Percentiles rank a stretch among this genome's conserved stretches.
Evolutionary conservation across 73 alveolate genomes (phyloP).

Genomic region (Diophrys appendiculata): DNA sequence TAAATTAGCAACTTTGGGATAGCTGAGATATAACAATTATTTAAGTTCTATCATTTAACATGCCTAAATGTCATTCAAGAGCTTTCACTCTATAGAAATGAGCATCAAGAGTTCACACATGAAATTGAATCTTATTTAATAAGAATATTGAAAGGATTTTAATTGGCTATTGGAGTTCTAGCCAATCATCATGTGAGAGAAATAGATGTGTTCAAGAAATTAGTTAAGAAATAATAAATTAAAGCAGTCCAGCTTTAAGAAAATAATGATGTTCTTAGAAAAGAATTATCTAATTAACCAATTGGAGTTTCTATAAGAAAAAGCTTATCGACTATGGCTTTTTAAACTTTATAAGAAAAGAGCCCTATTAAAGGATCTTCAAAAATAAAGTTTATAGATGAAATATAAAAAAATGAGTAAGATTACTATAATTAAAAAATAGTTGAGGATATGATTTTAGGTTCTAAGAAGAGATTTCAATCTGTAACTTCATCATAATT

Average conservation of each 20-base stretch:
- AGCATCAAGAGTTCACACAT: background rate
- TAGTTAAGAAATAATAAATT: background rate
- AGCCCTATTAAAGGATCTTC: no score
- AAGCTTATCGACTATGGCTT: no score
- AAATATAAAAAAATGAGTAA: background rate
- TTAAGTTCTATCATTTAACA: background rate
- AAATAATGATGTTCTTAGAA: background rate
- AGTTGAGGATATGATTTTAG: background rate
- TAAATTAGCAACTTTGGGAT: background rate
- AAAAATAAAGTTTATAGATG: background rate
- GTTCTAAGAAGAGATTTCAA: background rate
- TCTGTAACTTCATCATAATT: background rate
- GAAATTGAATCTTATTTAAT: background rate
- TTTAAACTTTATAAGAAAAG: no score
- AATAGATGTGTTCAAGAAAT: background rate
- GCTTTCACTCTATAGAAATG: background rate
- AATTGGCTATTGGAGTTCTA: background rate
- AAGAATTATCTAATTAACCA: background rate
- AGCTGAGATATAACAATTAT: no score
- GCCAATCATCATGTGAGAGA: background rate
- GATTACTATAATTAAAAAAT: background rate
- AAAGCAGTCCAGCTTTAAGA: no score
- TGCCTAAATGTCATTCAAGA: background rate
- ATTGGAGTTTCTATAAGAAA: background rate
- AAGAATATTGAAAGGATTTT: background rate